Base-by-base conservation (phyloP, 192 early-diverging fungal genomes). In the Jimgerdemannia flammicorona region DNA sequence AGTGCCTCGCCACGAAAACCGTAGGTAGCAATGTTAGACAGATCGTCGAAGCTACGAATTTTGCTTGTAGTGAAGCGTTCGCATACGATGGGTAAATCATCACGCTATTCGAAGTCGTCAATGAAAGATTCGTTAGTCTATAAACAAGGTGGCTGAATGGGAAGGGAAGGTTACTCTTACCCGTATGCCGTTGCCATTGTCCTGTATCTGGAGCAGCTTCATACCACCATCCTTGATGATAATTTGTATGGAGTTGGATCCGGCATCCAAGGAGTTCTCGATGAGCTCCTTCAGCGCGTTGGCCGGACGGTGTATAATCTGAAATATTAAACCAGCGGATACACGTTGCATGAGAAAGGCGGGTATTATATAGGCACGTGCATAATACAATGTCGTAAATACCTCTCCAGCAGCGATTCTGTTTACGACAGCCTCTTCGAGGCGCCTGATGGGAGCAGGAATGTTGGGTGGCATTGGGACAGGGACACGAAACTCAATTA, bases 391-490 rank as follows among this genome's bases (percentile, higher is more conserved):
- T n/a, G n/a, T n/a, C n/a, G n/a, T n/a, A n/a, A n/a, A n/a, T n/a
- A n/a, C n/a, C 93, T 99, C 98, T 67, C 98, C 98, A 3, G 98
- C 98, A 6, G 98, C 98, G 76, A 99, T 99, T 68, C 95, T 85
- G 84, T 99, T 98, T 67, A 98, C 89, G 18, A 98, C 96, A 11
- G 90, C 81, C 76, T 93, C 88, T 69, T 97, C 93, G 3, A 99
- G 90, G 75, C 90, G 89, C 67, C 85, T 87, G 72, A 99, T 98
- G 0, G 88, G 89, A 54, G 11, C 49, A 54, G 49, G 49, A 11
- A 11, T 11, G 11, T 54, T 11, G 4, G 49, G 39, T 75, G 39
- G 49, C 49, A 54, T 54, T 43, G n/a, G 3, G 43, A 66, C 39
- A 11, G 42, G 54, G 40, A 54, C 49, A n/a, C n/a, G n/a, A n/a